Conservation (phyloP, 1,139 yeast species). For the Yamadazyma diddensiae region DNA sequence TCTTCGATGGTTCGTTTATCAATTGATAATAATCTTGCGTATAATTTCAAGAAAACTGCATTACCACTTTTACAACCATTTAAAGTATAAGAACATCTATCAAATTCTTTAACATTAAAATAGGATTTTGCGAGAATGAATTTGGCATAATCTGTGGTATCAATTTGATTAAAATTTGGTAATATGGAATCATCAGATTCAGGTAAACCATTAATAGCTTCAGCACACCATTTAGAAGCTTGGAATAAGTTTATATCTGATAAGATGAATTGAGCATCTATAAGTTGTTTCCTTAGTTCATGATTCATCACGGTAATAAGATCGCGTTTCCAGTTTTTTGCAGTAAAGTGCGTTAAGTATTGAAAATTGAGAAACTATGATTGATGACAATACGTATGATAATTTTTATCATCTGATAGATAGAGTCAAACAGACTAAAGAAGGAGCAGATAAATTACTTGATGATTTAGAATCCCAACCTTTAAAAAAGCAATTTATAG, state of each 20-base stretch:
- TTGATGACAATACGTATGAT: no score
- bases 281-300: no score
- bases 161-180: no score
- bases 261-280: constrained; percentile 16
- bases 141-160: constrained; percentile 25
- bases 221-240: constrained; percentile 81
- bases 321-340: no score
- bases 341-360: no score
- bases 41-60: constrained; percentile 63
- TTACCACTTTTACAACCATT: constrained; percentile 51
- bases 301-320: no score
- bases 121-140: constrained; percentile 66
- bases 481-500: constrained; percentile 23
- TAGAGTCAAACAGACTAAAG: background rate
- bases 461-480: constrained; percentile 9
- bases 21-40: constrained; percentile 67
- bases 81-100: constrained; percentile 65
- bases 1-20: constrained; percentile 75
- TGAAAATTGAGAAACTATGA: no score
- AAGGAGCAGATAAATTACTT: constrained; percentile 9
- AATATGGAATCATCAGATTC: constrained; percentile 26
- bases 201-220: constrained; percentile 56
- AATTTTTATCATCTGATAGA: no score
- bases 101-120: constrained; percentile 84
- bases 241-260: constrained; percentile 54